phyloP scores from a whole-genome alignment of 2,329 filamentous ascomycete species.

The Dothidotthia symphoricarpi region DNA sequence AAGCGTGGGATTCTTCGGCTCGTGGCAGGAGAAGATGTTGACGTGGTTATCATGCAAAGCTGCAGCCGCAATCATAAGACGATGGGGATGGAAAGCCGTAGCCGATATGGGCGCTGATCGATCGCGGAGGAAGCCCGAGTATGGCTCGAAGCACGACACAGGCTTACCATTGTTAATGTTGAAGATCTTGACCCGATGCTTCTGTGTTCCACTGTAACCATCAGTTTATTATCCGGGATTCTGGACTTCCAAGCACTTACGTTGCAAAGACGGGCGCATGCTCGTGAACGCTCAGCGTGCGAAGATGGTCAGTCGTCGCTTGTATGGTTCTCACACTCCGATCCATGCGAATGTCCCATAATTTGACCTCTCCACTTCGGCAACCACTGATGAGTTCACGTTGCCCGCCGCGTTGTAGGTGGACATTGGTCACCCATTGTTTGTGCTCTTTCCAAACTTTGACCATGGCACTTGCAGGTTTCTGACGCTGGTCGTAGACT shows the following conservation, averaged over 20 bases:
- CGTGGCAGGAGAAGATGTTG: constrained; percentile 68
- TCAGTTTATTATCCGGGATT: constrained; percentile 9
- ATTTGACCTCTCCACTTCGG: constrained; percentile 85
- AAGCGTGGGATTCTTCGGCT: constrained; percentile 20
- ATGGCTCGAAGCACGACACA: constrained; percentile 82
- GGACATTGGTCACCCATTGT: constrained; percentile 93
- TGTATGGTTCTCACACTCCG: constrained; percentile 70
- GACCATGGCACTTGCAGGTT: constrained; percentile 86
- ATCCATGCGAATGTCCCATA: constrained; percentile 95
- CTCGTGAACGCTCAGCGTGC: constrained; percentile 89
- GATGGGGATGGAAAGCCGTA: constrained; percentile 93
- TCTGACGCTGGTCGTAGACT: constrained; percentile 85
- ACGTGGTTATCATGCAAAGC: constrained; percentile 85
- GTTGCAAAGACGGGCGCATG: constrained; percentile 88
- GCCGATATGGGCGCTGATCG: constrained; percentile 79
- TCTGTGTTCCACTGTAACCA: constrained; percentile 71
- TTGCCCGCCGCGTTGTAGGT: constrained; percentile 93
- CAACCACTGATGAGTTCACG: constrained; percentile 88
- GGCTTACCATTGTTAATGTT: constrained; percentile 74
- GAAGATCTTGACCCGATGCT: constrained; percentile 86
- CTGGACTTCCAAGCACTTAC: constrained; percentile 61
- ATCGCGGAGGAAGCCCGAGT: constrained; percentile 82
- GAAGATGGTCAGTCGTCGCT: constrained; percentile 72
- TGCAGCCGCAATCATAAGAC: constrained; percentile 84
- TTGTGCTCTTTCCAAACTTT: constrained; percentile 95